phyloP scores from a whole-genome alignment of 2,329 filamentous ascomycete species.

The Verticillium zaregamsianum region DNA sequence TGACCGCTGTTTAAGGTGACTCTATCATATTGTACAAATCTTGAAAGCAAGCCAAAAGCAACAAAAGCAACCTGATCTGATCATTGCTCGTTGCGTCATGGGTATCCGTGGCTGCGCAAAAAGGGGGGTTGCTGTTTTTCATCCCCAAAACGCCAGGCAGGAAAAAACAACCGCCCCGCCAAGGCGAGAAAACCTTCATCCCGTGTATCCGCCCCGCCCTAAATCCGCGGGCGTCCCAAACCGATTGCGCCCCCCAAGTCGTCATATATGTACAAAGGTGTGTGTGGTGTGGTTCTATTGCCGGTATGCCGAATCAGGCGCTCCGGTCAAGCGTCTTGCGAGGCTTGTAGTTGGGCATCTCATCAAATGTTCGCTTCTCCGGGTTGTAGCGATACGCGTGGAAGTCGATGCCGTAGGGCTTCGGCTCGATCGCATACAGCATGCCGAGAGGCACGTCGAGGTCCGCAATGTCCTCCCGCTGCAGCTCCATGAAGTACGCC shows the following conservation, averaged over 20 bases:
- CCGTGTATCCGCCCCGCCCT: background rate
- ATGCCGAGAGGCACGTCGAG: conserved; percentile 92
- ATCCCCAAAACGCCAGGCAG: background rate
- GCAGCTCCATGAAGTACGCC: conserved; percentile 94
- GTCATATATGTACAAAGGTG: background rate
- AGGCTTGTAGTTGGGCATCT: conserved; percentile 79
- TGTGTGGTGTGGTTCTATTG: background rate
- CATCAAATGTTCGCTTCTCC: conserved; percentile 72
- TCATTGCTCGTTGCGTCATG: background rate
- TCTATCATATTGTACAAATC: background rate
- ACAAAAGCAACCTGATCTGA: background rate
- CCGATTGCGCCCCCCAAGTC: background rate
- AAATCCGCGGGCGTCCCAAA: background rate
- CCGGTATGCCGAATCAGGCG: conserved; percentile 16
- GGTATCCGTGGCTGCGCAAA: background rate
- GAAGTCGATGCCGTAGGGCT: conserved; percentile 96
- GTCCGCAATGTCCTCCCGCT: conserved; percentile 86
- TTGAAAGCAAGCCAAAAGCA: background rate
- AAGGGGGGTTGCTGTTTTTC: background rate
- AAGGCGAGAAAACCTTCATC: background rate
- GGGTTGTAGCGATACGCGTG: conserved; percentile 91
- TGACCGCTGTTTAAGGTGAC: background rate
- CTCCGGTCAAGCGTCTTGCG: conserved; percentile 48
- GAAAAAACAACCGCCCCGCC: background rate
- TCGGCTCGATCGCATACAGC: conserved; percentile 91